Conservation (phyloP, 495 filamentous ascomycete species). For the Annulohypoxylon moriforme region DNA sequence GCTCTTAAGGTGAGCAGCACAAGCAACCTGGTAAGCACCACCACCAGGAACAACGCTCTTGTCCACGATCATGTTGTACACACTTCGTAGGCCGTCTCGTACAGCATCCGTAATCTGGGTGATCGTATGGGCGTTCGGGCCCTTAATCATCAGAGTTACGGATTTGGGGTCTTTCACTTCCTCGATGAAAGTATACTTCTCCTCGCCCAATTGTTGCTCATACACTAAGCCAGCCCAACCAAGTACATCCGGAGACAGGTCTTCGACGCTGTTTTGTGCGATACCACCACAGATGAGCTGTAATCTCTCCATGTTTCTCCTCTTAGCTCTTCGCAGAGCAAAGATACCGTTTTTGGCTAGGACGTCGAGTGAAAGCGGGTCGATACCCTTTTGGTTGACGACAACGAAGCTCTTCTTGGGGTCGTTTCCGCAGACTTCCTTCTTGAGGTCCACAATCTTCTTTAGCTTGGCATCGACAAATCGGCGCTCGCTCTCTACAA, state of each 20-base stretch:
- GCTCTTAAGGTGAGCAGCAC: conserved; percentile 86
- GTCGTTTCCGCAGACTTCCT: conserved; percentile 94
- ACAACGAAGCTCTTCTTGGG: conserved; percentile 96
- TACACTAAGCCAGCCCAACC: conserved; percentile 98
- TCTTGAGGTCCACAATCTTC: conserved; percentile 98
- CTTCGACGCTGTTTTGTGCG: conserved; percentile 95
- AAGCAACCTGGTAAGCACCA: conserved; percentile 96
- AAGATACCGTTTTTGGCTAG: conserved; percentile 97
- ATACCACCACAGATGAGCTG: conserved; percentile 92
- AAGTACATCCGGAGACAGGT: conserved; percentile 86
- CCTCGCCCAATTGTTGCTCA: conserved; percentile 96
- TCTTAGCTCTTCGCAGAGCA: conserved; percentile 92
- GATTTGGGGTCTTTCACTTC: conserved; percentile 99
- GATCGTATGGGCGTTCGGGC: conserved; percentile 96
- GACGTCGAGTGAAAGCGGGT: conserved; percentile 93
- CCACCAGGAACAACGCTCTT: conserved; percentile 93
- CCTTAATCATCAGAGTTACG: conserved; percentile 98
- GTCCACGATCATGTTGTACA: conserved; percentile 99
- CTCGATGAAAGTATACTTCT: conserved; percentile 99
- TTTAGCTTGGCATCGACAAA: conserved; percentile 97
- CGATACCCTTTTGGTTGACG: conserved; percentile 99
- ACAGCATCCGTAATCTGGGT: conserved; percentile 96
- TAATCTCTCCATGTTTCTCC: conserved; percentile 97
- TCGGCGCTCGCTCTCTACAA: conserved; percentile 95
- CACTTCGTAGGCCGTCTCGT: conserved; percentile 92